These are phyloP conservation scores for Dendrocalamus sinicus DNA, from an alignment of 176 grass and related monocot species.

Conservation along the genomic window DNA sequence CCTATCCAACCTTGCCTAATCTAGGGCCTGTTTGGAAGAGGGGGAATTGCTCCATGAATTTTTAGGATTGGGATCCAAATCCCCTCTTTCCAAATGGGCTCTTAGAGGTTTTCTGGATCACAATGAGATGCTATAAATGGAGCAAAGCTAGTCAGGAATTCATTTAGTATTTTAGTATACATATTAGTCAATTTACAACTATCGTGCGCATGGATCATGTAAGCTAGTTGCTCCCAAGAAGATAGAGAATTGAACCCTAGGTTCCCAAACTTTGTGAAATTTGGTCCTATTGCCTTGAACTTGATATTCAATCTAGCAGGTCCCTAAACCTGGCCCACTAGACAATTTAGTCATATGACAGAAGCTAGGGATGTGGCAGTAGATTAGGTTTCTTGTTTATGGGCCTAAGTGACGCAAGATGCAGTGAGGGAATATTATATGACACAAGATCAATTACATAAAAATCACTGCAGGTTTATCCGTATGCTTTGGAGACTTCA, in stretches of 20 bases:
- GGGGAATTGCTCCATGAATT: not conserved
- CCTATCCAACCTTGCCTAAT: not conserved
- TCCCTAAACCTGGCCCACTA: not conserved
- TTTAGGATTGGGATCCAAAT: not conserved
- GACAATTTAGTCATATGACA: not conserved
- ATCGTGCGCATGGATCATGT: not conserved
- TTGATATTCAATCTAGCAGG: not conserved
- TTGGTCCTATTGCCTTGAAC: not conserved
- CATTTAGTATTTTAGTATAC: not conserved
- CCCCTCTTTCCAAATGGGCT: not conserved
- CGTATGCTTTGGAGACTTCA: not conserved
- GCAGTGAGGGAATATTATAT: not conserved
- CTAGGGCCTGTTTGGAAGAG: not conserved
- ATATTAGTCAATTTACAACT: not conserved
- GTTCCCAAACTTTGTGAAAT: not conserved
- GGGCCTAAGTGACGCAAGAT: not conserved
- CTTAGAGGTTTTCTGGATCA: not conserved
- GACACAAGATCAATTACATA: not conserved
- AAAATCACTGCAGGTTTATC: not conserved
- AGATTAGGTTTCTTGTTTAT: conserved; percentile 7
- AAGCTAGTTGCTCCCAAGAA: not conserved
- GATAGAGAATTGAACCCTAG: not conserved
- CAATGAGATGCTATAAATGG: not conserved
- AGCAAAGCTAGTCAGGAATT: not conserved
- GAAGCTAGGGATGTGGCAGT: not conserved